phyloP scores from a whole-genome alignment of 768 basidiomycete genomes.

The Phallus indusiatus region DNA sequence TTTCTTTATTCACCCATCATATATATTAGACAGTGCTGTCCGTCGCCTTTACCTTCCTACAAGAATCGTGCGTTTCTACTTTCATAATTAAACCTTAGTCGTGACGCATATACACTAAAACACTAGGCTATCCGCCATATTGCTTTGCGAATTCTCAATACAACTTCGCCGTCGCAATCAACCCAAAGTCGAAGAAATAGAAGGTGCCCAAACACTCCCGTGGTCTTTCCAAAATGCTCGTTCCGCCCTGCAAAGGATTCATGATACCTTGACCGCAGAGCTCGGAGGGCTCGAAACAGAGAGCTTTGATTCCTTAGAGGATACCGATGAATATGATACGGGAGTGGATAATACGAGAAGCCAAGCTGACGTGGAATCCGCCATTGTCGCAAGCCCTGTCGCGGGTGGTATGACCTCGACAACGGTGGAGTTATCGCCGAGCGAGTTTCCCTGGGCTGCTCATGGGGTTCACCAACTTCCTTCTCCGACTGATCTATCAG shows the following conservation, averaged over 20 bases:
- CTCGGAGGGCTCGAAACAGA: not conserved
- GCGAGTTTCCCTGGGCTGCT: not conserved
- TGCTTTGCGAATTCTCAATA: not conserved
- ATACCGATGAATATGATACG: no score
- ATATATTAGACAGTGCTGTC: not conserved
- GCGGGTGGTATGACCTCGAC: not conserved
- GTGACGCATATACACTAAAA: not conserved
- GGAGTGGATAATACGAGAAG: not conserved
- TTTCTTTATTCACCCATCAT: no score
- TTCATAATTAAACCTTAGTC: not conserved
- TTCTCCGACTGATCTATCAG: not conserved
- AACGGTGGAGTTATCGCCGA: not conserved
- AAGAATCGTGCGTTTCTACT: not conserved
- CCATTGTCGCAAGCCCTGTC: not conserved
- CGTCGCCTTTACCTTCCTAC: not conserved
- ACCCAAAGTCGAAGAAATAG: not conserved
- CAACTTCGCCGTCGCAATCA: not conserved
- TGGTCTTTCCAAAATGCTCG: not conserved
- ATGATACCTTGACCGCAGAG: not conserved
- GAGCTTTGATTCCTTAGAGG: not conserved
- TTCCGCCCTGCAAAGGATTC: not conserved
- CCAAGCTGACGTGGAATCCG: not conserved
- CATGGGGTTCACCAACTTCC: not conserved
- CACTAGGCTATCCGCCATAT: not conserved
- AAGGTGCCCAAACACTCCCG: not conserved